A percentile compares a stretch with the other conserved stretches of the same genome.
Evolutionary conservation across 345 rosid species (phyloP).

Genomic region (Zanthoxylum bungeanum): DNA sequence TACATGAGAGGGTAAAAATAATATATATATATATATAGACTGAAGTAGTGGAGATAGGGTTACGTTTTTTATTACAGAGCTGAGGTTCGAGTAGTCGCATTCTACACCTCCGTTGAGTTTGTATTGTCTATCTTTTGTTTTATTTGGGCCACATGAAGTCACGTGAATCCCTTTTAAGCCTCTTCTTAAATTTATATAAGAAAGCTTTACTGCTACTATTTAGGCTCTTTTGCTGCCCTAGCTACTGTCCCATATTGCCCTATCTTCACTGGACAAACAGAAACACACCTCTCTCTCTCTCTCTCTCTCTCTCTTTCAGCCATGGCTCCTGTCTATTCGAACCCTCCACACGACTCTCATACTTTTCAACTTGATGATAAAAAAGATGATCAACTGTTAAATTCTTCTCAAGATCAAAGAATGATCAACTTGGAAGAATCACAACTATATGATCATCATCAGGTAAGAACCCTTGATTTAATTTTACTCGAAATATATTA

Average conservation of each 20-base stretch:
- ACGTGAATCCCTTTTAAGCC: conserved; percentile 46
- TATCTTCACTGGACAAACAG: conserved; percentile 11
- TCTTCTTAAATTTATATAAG: conserved; percentile 15
- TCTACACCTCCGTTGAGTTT: conserved; percentile 39
- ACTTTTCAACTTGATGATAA: conserved; percentile 25
- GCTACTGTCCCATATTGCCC: neutral
- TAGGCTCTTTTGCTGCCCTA: conserved; percentile 13
- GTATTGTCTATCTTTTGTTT: conserved; percentile 35
- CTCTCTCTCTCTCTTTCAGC: conserved; percentile 4
- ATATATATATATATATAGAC: neutral
- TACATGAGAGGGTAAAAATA: neutral
- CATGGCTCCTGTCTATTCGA: conserved; percentile 38
- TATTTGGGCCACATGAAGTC: conserved; percentile 38
- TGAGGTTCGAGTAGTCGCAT: conserved; percentile 36
- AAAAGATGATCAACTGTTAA: conserved; percentile 30
- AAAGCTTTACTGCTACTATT: neutral
- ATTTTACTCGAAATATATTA: neutral
- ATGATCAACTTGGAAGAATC: conserved; percentile 2
- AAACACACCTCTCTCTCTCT: neutral
- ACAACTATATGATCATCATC: conserved; percentile 13
- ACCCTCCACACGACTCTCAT: conserved; percentile 13
- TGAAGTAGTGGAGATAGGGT: conserved; percentile 22
- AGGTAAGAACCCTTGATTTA: conserved; percentile 19
- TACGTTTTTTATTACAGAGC: conserved; percentile 26
- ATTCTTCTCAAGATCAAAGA: conserved; percentile 25